These are phyloP conservation scores for Citrus medica DNA, from an alignment of 345 rosid species.

Conservation along the genomic window DNA sequence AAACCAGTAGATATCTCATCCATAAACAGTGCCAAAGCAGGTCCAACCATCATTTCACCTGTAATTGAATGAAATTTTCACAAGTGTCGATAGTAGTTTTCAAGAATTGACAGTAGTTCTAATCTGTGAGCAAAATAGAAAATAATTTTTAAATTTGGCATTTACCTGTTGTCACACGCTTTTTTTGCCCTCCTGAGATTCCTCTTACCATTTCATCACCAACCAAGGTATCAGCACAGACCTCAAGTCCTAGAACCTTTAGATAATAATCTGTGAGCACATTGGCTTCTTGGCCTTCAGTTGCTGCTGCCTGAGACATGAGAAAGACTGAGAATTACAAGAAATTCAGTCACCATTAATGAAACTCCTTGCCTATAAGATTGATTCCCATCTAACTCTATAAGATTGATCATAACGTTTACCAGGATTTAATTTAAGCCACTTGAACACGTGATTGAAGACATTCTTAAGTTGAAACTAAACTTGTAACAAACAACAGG, in stretches of 20 bases:
- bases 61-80: not conserved
- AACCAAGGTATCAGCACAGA: slow-evolving; percentile 61
- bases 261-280: slow-evolving; percentile 52
- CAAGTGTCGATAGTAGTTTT: not conserved
- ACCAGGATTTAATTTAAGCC: not conserved
- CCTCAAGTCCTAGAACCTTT: slow-evolving; percentile 63
- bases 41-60: slow-evolving; percentile 83
- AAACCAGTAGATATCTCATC: slow-evolving; percentile 81
- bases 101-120: too few relatives aligned
- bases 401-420: too few relatives aligned
- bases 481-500: not conserved
- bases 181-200: slow-evolving; percentile 68
- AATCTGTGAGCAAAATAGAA: not conserved
- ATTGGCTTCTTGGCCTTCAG: slow-evolving; percentile 45
- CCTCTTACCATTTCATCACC: slow-evolving; percentile 67
- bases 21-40: slow-evolving; percentile 63
- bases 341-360: not conserved
- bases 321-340: not conserved
- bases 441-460: not conserved
- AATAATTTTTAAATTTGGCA: not conserved
- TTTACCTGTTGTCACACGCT: slow-evolving; percentile 68
- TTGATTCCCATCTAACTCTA: not conserved
- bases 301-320: slow-evolving; percentile 41
- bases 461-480: not conserved
- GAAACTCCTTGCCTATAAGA: not conserved